Evolutionary conservation across 768 basidiomycete species (phyloP), one percentile per base, ranked within the genome.

Genomic region (Mrakia frigida): DNA sequence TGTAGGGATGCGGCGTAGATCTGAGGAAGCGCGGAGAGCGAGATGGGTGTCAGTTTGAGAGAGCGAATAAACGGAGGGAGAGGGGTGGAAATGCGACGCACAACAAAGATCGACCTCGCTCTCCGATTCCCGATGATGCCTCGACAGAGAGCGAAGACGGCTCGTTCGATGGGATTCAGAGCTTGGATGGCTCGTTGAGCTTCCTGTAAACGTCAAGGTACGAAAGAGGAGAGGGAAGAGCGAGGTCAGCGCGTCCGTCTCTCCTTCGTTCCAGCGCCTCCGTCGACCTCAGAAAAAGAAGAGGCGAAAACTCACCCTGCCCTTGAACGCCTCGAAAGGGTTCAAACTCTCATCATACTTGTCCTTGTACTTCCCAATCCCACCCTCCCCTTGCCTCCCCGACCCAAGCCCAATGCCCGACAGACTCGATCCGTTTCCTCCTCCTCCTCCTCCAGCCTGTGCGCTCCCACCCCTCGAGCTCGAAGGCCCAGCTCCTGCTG

Each of bases 321-420:
- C 94, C 78, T 94, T 89, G 87, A 99, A 98, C 10, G 91, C 94
- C 83, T 98, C 95, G 82, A 99, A 99, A 0, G 97, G 96, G 81
- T 99, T 98, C 89, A 98, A 94, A 72, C 92, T 89, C 84, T 97
- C 92, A 82, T 98, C 96, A 81, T 99, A 99, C 82, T 94, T 87
- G 79, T 90, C 88, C 69, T 90, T 89, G 83, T 98, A 99, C 81
- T 90, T 92, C 80, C 91, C 90, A 82, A 98, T 89, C 80, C 93
- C 92, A 79, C 91, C 91, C 69, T 82, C 86, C 53, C 76, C 53
- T 6, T 67, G 31, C 28, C 61, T 50, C 11, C 73, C 77, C 69
- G 67, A 31, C 21, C 61, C 56, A 1, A 68, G 16, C 52, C 73
- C 73, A 33, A 63, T 43, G 1, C 74, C 50, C 0, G 50, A 21